A percentile compares a stretch with the other conserved stretches of the same genome.
Conservation (phyloP, 202 grass and related monocot species). For the Dendrocalamus latiflorus region DNA sequence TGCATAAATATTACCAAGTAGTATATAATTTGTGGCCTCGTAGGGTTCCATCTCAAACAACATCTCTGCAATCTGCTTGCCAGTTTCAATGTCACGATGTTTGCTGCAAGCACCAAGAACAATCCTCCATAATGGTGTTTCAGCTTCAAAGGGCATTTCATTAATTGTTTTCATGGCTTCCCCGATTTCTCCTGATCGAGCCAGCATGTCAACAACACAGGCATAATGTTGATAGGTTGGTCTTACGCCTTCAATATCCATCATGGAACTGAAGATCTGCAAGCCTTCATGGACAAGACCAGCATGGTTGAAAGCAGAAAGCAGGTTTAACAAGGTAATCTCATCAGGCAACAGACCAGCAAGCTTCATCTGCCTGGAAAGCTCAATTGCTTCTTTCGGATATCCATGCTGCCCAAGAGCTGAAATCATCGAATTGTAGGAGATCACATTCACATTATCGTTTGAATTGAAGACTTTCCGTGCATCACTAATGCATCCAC, state of each 20-base stretch:
- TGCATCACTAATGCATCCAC: slow-evolving; percentile 40
- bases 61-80: slow-evolving; percentile 49
- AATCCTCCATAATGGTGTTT: slow-evolving; percentile 45
- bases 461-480: slow-evolving; percentile 31
- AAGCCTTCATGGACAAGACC: slow-evolving; percentile 55
- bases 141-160: slow-evolving; percentile 51
- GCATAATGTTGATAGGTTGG: slow-evolving; percentile 52
- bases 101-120: slow-evolving; percentile 59
- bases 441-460: slow-evolving; percentile 18
- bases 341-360: slow-evolving; percentile 47
- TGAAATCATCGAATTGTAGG: slow-evolving; percentile 42
- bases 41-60: slow-evolving; percentile 52
- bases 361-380: slow-evolving; percentile 41
- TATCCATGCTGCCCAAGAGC: slow-evolving; percentile 36
- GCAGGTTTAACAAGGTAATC: slow-evolving; percentile 49
- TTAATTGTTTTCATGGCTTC: slow-evolving; percentile 50
- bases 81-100: slow-evolving; percentile 49
- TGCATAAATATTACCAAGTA: slow-evolving; percentile 48
- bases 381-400: slow-evolving; percentile 21
- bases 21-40: slow-evolving; percentile 48
- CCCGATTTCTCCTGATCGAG: slow-evolving; percentile 37
- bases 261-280: slow-evolving; percentile 49
- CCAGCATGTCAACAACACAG: slow-evolving; percentile 57
- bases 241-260: slow-evolving; percentile 28
- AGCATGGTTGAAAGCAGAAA: slow-evolving; percentile 54